phyloP scores from a whole-genome alignment of 2,329 filamentous ascomycete species.

The Piedraia hortae region DNA sequence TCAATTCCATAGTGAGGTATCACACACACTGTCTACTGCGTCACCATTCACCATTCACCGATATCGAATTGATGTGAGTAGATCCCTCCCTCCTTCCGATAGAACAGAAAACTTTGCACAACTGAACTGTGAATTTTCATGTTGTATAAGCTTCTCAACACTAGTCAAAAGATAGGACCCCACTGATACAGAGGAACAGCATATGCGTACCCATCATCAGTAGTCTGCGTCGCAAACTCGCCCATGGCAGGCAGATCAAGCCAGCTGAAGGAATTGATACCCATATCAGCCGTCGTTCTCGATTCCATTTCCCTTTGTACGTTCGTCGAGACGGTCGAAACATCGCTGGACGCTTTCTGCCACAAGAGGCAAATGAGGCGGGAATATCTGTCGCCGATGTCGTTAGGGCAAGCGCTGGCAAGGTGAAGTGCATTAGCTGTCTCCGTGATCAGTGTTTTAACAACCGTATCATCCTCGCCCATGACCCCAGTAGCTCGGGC shows the following conservation, averaged over 20 bases:
- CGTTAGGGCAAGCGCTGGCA: slow-evolving; percentile 28
- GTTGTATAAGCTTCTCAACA: too few species aligned
- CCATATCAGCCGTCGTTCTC: slow-evolving; percentile 3
- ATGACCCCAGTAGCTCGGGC: slow-evolving; percentile 32
- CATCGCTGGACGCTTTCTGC: slow-evolving; percentile 16
- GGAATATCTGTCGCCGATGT: slow-evolving; percentile 33
- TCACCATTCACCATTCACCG: too few species aligned
- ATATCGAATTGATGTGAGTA: too few species aligned
- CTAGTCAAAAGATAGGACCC: too few species aligned
- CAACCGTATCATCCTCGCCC: slow-evolving; percentile 23
- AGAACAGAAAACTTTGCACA: too few species aligned
- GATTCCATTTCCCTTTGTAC: slow-evolving; percentile 12
- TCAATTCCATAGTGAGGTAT: too few species aligned
- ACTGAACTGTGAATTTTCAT: too few species aligned
- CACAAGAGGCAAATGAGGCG: slow-evolving; percentile 32
- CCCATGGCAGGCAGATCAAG: slow-evolving; percentile 31
- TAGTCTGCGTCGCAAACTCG: slow-evolving; percentile 21
- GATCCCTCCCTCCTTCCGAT: too few species aligned
- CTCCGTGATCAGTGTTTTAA: slow-evolving; percentile 29
- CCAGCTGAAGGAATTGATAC: slow-evolving; percentile 30
- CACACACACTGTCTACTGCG: too few species aligned
- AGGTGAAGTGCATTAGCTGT: slow-evolving; percentile 32
- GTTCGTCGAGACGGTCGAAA: slow-evolving; percentile 2
- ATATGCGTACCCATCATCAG: too few species aligned
- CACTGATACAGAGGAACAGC: too few species aligned